Base-by-base conservation (phyloP, 305 asterid species). In the Fraxinus sp. region DNA sequence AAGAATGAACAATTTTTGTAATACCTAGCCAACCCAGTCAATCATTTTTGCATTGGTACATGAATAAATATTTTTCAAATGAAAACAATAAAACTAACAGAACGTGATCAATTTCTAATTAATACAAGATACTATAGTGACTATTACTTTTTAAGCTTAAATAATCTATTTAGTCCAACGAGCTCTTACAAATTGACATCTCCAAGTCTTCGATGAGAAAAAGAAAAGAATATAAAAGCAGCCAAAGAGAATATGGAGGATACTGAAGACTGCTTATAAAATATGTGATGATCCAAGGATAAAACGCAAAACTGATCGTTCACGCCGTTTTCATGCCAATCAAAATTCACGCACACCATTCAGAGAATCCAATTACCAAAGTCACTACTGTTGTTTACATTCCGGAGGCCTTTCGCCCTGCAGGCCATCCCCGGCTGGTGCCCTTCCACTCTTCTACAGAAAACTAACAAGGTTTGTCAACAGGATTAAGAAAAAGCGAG, bases 321-420 rank as follows among this genome's bases (percentile, higher is more conserved):
- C 85, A 18, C 20, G 28, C 43, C 18, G 16, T 26, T 43, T 18
- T 68, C 28, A 55, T 33, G 76, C 80, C 84, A 37, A 82, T 33
- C 11, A 81, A 37, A 37, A 37, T 37, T 37, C 41, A 37, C 7
- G 41, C 41, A 37, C 0, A 1, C 41, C 41, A 37, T 7, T 55
- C 24, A 6, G 22, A 55, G 7, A 55, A 55, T 55, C 64, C 24
- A n/a, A 64, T 16, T 26, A 71, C 83, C 62, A 82, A 5, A 22
- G 28, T 39, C 24, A 10, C 11, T 90, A 93, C 90, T 94, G 97
- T 84, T 92, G 97, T 89, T 94, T 94, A 91, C 97, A 94, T 85
- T 94, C 98, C 0, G 96, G 95, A 79, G 97, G 98, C 88, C 95
- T 89, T 89, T 94, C 97, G 1, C 98, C 96, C 81, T 87, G 89